Conservation (phyloP, 2,329 filamentous ascomycete genomes). For the Penicillium sp. region DNA sequence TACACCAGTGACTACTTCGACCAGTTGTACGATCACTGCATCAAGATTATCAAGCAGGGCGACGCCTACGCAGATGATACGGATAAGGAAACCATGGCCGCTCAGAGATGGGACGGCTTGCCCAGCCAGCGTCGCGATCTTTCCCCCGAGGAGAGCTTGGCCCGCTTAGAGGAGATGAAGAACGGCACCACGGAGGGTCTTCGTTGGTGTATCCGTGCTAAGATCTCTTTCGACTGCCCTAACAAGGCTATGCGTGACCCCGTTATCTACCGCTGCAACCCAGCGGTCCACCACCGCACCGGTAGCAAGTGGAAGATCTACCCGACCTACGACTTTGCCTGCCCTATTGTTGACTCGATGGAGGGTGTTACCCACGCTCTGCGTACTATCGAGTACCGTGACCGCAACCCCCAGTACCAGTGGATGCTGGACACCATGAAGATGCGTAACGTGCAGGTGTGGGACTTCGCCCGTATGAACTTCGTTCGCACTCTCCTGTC, state of each 20-base stretch:
- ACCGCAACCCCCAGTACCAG: conserved; percentile 52
- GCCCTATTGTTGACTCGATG: conserved; percentile 61
- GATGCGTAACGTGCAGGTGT: conserved; percentile 48
- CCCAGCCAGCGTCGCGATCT: conserved; percentile 77
- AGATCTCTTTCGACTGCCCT: conserved; percentile 84
- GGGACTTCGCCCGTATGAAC: conserved; percentile 55
- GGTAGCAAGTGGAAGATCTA: conserved; percentile 65
- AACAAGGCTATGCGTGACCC: conserved; percentile 97
- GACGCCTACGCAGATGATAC: conserved; percentile 95
- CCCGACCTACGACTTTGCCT: conserved; percentile 66
- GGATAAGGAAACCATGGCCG: conserved; percentile 80
- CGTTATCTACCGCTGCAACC: conserved; percentile 94
- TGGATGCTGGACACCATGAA: conserved; percentile 51
- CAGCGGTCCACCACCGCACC: conserved; percentile 60
- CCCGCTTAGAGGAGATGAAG: conserved; percentile 92
- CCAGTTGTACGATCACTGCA: conserved; percentile 79
- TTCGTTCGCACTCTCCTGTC: conserved; percentile 52
- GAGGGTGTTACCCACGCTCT: conserved; percentile 65
- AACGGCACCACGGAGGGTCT: conserved; percentile 73
- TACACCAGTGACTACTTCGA: conserved; percentile 97
- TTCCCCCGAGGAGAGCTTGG: conserved; percentile 76
- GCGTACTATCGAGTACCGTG: conserved; percentile 60
- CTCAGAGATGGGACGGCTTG: conserved; percentile 79
- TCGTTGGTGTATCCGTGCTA: conserved; percentile 89
- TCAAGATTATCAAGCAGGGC: conserved; percentile 80